phyloP scores from a whole-genome alignment of 2,329 filamentous ascomycete species.

The Ophiostoma ips region DNA sequence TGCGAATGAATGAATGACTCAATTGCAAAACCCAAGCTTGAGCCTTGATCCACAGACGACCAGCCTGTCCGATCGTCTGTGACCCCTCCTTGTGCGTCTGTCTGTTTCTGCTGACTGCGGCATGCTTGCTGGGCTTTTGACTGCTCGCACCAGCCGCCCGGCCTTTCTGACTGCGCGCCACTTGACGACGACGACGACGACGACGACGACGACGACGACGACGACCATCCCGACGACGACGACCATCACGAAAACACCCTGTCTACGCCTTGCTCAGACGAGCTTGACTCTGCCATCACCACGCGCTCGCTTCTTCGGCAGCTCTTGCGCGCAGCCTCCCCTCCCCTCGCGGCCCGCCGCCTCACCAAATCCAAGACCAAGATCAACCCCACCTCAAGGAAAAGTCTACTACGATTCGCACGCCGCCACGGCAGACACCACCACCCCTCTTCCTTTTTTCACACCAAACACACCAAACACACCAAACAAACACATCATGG shows the following conservation, averaged over 20 bases:
- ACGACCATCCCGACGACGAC: background rate
- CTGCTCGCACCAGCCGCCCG: constrained; percentile 3
- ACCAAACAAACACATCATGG: constrained; percentile 10
- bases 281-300: background rate
- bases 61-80: too few relatives aligned
- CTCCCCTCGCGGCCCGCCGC: background rate
- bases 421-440: background rate
- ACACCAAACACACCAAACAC: too few relatives aligned
- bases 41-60: background rate
- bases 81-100: too few relatives aligned
- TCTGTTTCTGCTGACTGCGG: constrained; percentile 7
- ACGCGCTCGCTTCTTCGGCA: background rate
- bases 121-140: constrained; percentile 7
- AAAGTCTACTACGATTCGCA: background rate
- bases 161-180: constrained; percentile 1
- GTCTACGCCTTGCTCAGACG: too few relatives aligned
- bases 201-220: background rate
- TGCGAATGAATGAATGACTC: constrained; percentile 3
- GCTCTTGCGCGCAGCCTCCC: background rate
- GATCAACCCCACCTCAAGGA: background rate
- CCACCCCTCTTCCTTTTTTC: too few relatives aligned
- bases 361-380: constrained; percentile 1
- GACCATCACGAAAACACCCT: background rate
- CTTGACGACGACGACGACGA: background rate
- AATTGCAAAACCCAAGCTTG: background rate